Evolutionary conservation across 1,139 yeast genomes (phyloP).

Genomic region (Blastobotrys capitulatus): DNA sequence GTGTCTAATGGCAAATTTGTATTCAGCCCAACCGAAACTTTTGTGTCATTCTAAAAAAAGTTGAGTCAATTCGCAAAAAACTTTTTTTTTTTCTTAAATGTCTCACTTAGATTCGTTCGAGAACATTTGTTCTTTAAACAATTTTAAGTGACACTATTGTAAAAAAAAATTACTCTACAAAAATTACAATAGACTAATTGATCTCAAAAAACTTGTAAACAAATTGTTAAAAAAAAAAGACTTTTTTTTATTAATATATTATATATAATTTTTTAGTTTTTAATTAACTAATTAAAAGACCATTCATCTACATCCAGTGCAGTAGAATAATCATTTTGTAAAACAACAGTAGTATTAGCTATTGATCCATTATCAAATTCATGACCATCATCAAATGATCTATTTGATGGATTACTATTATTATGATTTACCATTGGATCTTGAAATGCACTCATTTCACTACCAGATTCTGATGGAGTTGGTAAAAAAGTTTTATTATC

Average conservation of each 20-base stretch:
- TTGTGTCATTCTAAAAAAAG: no score
- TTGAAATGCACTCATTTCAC: constrained; percentile 7
- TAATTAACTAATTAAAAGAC: neutral
- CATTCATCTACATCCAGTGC: constrained; percentile 6
- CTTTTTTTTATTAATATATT: neutral
- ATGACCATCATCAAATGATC: neutral
- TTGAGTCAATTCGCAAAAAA: no score
- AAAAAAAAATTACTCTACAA: no score
- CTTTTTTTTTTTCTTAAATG: no score
- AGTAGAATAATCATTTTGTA: neutral
- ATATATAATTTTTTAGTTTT: neutral
- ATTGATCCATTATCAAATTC: neutral
- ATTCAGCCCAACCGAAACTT: no score
- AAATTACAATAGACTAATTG: no score
- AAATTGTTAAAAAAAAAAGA: no score
- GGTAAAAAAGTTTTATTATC: constrained; percentile 25
- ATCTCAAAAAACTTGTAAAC: no score
- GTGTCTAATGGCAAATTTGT: no score
- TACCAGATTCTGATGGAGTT: constrained; percentile 28
- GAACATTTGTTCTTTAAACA: no score
- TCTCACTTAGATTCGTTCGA: no score
- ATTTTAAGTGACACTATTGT: no score
- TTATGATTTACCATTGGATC: neutral
- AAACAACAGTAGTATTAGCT: neutral
- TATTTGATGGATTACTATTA: neutral